Conservation (phyloP, 768 basidiomycete genomes). For the Xerocomellus chrysenteron region DNA sequence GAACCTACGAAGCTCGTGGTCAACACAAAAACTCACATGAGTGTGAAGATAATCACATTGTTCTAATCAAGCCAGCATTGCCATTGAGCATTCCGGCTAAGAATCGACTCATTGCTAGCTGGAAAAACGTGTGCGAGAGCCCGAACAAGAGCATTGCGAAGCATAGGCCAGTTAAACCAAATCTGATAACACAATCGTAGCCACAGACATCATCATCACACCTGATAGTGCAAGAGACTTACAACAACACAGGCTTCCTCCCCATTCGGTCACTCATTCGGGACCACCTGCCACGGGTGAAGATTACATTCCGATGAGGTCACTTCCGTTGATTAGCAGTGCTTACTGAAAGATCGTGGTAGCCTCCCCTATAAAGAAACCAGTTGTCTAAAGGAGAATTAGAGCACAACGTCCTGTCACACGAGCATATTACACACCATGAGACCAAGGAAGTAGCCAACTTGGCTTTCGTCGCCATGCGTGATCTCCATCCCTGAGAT, state of each 20-base stretch:
- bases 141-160: background rate
- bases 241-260: background rate
- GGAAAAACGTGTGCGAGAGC: background rate
- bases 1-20: background rate
- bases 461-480: background rate
- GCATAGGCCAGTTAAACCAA: background rate
- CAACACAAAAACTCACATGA: background rate
- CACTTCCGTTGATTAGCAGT: background rate
- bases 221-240: background rate
- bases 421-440: background rate
- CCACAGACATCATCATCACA: background rate
- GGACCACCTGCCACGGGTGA: background rate
- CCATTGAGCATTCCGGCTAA: background rate
- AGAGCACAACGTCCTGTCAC: background rate
- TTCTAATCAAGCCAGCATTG: background rate
- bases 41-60: background rate
- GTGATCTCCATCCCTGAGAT: background rate
- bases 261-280: background rate
- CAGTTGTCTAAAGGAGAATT: background rate
- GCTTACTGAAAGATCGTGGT: background rate
- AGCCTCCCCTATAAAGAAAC: background rate
- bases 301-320: background rate
- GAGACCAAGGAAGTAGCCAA: background rate
- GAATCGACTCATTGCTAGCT: background rate
- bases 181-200: background rate